Evolutionary conservation across 1,284 basidiomycete species (phyloP).

Genomic region (Calocybe gambosa): DNA sequence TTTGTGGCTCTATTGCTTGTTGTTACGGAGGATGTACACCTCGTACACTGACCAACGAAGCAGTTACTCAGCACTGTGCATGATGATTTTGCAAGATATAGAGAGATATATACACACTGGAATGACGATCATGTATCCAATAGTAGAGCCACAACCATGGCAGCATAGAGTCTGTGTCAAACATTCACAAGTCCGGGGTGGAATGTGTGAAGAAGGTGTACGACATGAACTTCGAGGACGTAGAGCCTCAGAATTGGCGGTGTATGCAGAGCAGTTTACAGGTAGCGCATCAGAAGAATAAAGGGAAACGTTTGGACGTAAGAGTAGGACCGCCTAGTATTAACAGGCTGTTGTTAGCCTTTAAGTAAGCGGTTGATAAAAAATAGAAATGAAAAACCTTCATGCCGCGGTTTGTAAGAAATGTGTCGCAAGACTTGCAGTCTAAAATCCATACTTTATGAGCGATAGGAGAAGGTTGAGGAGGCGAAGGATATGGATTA

Average conservation of each 20-base stretch:
- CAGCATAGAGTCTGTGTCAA: slow-evolving; percentile 68
- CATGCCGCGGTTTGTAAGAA: slow-evolving; percentile 82
- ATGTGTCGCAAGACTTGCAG: slow-evolving; percentile 68
- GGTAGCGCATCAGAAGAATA: slow-evolving; percentile 83
- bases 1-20: slow-evolving; percentile 67
- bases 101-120: slow-evolving; percentile 34
- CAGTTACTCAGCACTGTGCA: slow-evolving; percentile 8
- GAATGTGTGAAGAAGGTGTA: slow-evolving; percentile 20
- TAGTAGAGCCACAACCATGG: slow-evolving; percentile 69
- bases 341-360: slow-evolving; percentile 7
- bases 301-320: slow-evolving; percentile 77
- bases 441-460: slow-evolving; percentile 79
- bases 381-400: slow-evolving; percentile 46
- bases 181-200: slow-evolving; percentile 37
- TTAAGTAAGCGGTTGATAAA: not conserved
- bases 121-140: slow-evolving; percentile 75
- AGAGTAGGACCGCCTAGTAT: slow-evolving; percentile 69
- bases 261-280: slow-evolving; percentile 64
- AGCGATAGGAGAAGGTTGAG: slow-evolving; percentile 34
- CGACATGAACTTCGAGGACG: slow-evolving; percentile 30
- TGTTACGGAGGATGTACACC: slow-evolving; percentile 66
- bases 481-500: slow-evolving; percentile 34
- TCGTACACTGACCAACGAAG: slow-evolving; percentile 44
- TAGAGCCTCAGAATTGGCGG: slow-evolving; percentile 37
- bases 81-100: slow-evolving; percentile 6